Conservation (phyloP, 805 yeast genomes). For the Danielozyma ontarioensis region DNA sequence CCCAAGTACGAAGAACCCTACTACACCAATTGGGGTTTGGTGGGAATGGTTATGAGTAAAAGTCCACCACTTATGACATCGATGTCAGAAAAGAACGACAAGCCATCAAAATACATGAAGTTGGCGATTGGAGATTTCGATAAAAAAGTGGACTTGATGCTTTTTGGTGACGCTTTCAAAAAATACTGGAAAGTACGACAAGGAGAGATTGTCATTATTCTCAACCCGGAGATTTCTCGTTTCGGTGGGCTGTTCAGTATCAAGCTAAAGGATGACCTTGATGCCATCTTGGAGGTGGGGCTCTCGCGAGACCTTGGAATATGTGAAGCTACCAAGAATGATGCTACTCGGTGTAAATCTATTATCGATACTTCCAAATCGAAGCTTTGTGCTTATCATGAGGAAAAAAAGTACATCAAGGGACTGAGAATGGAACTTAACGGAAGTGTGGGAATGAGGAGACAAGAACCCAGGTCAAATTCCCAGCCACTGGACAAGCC, state of each 20-base stretch:
- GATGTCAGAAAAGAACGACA: slow-evolving; percentile 15
- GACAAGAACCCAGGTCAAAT: slow-evolving; percentile 34
- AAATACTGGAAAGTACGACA: slow-evolving; percentile 67
- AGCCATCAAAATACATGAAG: slow-evolving; percentile 49
- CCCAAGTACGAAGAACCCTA: slow-evolving; percentile 64
- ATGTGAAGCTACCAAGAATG: slow-evolving; percentile 51
- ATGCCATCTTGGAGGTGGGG: slow-evolving; percentile 70
- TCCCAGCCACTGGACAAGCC: slow-evolving; percentile 2
- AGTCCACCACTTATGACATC: slow-evolving; percentile 44
- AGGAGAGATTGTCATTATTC: slow-evolving; percentile 69
- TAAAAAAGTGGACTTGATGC: slow-evolving; percentile 51
- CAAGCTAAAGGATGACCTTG: slow-evolving; percentile 44
- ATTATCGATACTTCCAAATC: slow-evolving; percentile 53
- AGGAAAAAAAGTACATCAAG: slow-evolving; percentile 49
- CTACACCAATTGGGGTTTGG: slow-evolving; percentile 70
- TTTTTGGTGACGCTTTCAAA: slow-evolving; percentile 65
- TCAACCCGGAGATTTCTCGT: slow-evolving; percentile 60
- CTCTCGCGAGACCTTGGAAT: slow-evolving; percentile 59
- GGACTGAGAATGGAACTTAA: slow-evolving; percentile 72
- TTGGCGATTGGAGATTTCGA: slow-evolving; percentile 65
- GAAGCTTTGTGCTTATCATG: slow-evolving; percentile 68
- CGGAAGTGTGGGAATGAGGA: slow-evolving; percentile 50
- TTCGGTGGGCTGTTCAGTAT: slow-evolving; percentile 44
- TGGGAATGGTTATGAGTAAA: slow-evolving; percentile 66
- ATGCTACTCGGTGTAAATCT: slow-evolving; percentile 50